Evolutionary conservation across 352 stramenopile species (phyloP).

Genomic region (Phytophthora cryptogea): DNA sequence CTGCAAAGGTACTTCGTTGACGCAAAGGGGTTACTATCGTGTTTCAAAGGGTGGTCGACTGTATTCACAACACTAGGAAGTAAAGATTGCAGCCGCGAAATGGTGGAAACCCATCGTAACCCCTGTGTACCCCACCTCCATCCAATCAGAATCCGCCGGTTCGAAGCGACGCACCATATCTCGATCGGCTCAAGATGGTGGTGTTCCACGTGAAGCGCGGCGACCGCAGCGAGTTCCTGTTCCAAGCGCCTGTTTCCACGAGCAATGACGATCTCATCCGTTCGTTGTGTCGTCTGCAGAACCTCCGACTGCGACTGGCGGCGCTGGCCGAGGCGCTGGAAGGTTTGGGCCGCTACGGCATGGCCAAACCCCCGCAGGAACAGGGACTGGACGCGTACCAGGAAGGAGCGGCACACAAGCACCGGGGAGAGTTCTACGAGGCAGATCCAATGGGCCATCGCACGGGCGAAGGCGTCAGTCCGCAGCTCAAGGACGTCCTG

Average conservation of each 20-base stretch:
- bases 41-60: too few species aligned
- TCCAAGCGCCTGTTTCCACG: conserved; percentile 75
- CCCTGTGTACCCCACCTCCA: too few species aligned
- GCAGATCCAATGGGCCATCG: conserved; percentile 85
- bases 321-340: conserved; percentile 80
- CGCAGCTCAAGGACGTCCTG: conserved; percentile 81
- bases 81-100: too few species aligned
- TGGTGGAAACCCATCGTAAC: too few species aligned
- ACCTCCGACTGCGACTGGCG: conserved; percentile 72
- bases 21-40: too few species aligned
- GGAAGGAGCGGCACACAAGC: conserved; percentile 46
- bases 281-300: conserved; percentile 85
- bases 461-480: conserved; percentile 88
- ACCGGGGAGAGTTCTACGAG: conserved; percentile 82
- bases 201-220: conserved; percentile 88
- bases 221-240: conserved; percentile 92
- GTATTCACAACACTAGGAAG: too few species aligned
- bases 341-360: conserved; percentile 80
- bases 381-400: conserved; percentile 91
- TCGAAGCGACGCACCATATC: too few species aligned
- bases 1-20: too few species aligned
- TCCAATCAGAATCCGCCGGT: too few species aligned
- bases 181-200: conserved; percentile 60
- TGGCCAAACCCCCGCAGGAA: conserved; percentile 84
- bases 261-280: conserved; percentile 87